phyloP scores from a whole-genome alignment of 2,329 filamentous ascomycete species.

The Cordyceps javanica region DNA sequence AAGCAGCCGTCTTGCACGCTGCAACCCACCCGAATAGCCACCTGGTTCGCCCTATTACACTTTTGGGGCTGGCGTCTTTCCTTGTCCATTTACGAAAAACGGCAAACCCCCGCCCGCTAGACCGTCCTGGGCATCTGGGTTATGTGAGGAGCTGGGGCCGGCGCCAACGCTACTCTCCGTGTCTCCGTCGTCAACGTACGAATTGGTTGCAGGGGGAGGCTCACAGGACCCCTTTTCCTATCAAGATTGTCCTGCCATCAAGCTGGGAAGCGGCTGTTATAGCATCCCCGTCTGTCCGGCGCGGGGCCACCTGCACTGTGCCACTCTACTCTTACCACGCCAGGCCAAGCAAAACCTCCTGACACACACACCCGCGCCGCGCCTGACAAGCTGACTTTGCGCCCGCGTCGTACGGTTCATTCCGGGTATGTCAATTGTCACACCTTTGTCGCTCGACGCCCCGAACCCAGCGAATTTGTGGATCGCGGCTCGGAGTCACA shows the following conservation, averaged over 20 bases:
- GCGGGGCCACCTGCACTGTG: constrained; percentile 3
- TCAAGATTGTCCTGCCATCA: neutral
- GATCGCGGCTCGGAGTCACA: constrained; percentile 13
- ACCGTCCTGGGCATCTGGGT: neutral
- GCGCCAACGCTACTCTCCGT: constrained; percentile 13
- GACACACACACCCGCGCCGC: neutral
- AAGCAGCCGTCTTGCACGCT: constrained; percentile 3
- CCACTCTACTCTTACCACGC: neutral
- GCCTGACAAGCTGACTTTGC: constrained; percentile 2
- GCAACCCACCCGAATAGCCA: constrained; percentile 4
- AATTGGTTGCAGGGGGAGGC: neutral
- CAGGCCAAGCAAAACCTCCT: neutral
- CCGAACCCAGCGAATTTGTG: constrained; percentile 14
- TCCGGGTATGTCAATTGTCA: neutral
- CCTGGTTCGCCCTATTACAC: neutral
- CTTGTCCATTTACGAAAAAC: neutral
- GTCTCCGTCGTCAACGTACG: constrained; percentile 7
- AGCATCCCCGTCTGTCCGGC: constrained; percentile 6
- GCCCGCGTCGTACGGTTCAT: constrained; percentile 6
- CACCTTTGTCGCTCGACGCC: neutral
- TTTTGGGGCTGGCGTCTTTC: neutral
- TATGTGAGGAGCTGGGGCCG: constrained; percentile 7
- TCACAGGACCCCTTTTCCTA: neutral
- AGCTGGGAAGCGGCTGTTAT: constrained; percentile 5
- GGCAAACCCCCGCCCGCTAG: constrained; percentile 9